Conservation (phyloP, 371 early-diverging fungal genomes). For the Apophysomyces trapeziformis region DNA sequence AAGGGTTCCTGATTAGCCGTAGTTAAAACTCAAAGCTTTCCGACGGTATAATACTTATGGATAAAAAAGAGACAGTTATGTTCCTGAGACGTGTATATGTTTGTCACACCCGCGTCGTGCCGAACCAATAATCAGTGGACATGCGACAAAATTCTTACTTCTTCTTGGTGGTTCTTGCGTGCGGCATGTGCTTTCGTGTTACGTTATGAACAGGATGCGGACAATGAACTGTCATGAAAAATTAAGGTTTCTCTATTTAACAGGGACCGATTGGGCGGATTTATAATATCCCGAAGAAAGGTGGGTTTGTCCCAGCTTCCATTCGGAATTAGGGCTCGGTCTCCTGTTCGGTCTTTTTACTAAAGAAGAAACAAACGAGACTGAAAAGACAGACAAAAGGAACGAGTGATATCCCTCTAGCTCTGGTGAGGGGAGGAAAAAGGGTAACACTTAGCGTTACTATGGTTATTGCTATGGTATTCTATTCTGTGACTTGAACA, state of each 20-base stretch:
- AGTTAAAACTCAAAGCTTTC: no score
- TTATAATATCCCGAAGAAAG: background rate
- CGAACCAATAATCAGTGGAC: constrained; percentile 1
- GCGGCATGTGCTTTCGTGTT: background rate
- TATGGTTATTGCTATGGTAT: no score
- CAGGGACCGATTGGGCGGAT: background rate
- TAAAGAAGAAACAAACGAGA: background rate
- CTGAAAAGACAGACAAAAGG: no score
- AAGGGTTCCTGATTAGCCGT: no score
- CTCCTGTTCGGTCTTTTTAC: background rate
- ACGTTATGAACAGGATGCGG: background rate
- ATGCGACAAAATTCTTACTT: background rate
- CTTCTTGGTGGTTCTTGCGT: background rate
- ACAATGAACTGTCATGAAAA: background rate
- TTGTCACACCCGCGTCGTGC: background rate
- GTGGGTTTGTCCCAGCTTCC: background rate
- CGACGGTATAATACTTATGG: no score
- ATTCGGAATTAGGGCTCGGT: background rate
- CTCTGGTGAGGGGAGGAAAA: no score
- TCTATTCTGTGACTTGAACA: no score
- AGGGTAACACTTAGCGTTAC: no score
- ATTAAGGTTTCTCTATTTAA: background rate
- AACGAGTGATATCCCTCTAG: no score
- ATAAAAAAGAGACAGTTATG: no score
- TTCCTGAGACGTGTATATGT: background rate